These are phyloP conservation scores for Zygoascus meyerae DNA, from an alignment of 1,139 yeast genomes.

Conservation along the genomic window DNA sequence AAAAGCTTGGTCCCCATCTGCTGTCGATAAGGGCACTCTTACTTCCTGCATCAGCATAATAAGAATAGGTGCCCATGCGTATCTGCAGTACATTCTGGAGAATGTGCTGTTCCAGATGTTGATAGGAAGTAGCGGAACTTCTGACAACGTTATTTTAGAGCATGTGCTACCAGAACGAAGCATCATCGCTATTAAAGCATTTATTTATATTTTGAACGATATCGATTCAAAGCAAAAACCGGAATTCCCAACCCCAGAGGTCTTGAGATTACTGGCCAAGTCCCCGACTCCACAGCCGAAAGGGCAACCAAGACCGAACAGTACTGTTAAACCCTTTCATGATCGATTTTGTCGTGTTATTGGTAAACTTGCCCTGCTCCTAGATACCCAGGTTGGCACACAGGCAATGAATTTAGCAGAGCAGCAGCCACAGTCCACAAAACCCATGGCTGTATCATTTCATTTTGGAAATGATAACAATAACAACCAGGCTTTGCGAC, in stretches of 20 bases:
- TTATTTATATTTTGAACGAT: slow-evolving; percentile 63
- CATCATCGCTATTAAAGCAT: slow-evolving; percentile 64
- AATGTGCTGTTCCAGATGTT: slow-evolving; percentile 58
- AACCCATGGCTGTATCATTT: slow-evolving; percentile 41
- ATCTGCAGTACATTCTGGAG: slow-evolving; percentile 73
- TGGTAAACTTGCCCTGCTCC: slow-evolving; percentile 48
- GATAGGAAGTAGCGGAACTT: slow-evolving; percentile 7
- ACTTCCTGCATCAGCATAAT: slow-evolving; percentile 65
- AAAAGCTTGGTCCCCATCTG: slow-evolving; percentile 57
- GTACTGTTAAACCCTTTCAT: slow-evolving; percentile 40
- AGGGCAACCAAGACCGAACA: slow-evolving; percentile 17
- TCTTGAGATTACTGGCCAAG: slow-evolving; percentile 10
- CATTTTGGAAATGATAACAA: slow-evolving; percentile 45
- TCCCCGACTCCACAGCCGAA: slow-evolving; percentile 8
- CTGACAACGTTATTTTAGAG: slow-evolving; percentile 44
- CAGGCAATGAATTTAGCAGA: slow-evolving; percentile 22
- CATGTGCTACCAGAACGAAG: slow-evolving; percentile 62
- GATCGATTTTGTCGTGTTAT: slow-evolving; percentile 70
- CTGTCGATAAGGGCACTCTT: slow-evolving; percentile 48
- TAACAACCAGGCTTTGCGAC: slow-evolving; percentile 28
- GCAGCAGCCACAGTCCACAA: slow-evolving; percentile 24
- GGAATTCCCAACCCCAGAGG: slow-evolving; percentile 53
- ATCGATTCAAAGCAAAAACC: slow-evolving; percentile 55
- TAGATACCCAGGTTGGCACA: slow-evolving; percentile 46
- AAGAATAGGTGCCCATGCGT: slow-evolving; percentile 71